These are phyloP conservation scores for Metschnikowia anglica DNA, from an alignment of 805 yeast genomes.

Conservation along the genomic window DNA sequence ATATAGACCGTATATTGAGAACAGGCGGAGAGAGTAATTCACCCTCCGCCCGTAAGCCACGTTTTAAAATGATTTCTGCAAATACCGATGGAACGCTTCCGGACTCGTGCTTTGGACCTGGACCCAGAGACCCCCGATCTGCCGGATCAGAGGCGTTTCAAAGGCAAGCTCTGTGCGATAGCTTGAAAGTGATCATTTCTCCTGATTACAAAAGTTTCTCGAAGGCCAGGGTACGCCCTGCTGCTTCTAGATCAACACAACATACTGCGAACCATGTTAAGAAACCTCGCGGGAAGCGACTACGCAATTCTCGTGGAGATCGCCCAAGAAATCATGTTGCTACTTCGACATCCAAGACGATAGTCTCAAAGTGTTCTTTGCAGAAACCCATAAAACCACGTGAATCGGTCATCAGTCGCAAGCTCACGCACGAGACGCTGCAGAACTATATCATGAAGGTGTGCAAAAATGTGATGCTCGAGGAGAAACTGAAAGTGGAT, in stretches of 20 bases:
- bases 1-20: no score
- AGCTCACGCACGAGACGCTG: conserved; percentile 47
- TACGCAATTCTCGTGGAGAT: no score
- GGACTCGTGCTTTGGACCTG: no score
- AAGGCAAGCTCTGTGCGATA: neutral
- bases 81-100: no score
- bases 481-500: conserved; percentile 45
- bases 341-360: neutral
- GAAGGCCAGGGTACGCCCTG: neutral
- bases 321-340: no score
- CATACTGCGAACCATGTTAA: neutral
- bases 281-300: neutral
- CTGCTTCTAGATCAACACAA: neutral
- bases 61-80: no score
- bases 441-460: conserved; percentile 55
- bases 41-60: no score
- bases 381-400: neutral
- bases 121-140: neutral
- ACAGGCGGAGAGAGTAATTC: no score
- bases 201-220: neutral
- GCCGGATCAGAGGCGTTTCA: neutral
- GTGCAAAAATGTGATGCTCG: conserved; percentile 59
- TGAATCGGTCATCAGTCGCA: conserved; percentile 34
- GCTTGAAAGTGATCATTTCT: conserved; percentile 1
- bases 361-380: neutral